Evolutionary conservation across 495 filamentous ascomycete genomes (phyloP).

Genomic region (Xylaria cubensis): DNA sequence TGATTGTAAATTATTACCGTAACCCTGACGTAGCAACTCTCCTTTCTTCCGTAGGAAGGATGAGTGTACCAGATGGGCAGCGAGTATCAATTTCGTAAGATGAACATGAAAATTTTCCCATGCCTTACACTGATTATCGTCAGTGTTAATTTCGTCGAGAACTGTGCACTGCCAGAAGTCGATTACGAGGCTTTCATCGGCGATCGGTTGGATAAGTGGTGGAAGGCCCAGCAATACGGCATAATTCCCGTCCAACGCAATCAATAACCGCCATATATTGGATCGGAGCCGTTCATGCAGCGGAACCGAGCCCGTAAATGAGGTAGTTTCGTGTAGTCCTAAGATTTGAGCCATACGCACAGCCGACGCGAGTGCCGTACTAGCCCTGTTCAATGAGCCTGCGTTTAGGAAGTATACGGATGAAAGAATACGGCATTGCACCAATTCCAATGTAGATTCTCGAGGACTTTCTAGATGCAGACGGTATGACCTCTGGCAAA

Average conservation of each 20-base stretch:
- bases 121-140: not conserved
- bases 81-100: not conserved
- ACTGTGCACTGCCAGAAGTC: not conserved
- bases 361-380: not conserved
- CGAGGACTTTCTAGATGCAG: not conserved
- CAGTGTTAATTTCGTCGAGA: not conserved
- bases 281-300: not conserved
- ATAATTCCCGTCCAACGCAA: slow-evolving; percentile 2
- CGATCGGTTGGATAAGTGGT: not conserved
- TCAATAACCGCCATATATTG: not conserved
- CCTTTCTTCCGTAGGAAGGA: not conserved
- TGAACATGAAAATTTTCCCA: slow-evolving; percentile 3
- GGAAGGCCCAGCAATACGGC: not conserved
- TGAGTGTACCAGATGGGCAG: not conserved
- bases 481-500: slow-evolving; percentile 7
- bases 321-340: not conserved
- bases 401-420: not conserved
- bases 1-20: not conserved
- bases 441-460: not conserved
- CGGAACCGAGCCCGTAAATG: not conserved
- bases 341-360: slow-evolving; percentile 2
- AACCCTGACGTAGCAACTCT: not conserved
- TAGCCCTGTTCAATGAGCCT: not conserved
- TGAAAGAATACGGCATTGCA: slow-evolving; percentile 5
- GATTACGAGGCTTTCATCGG: not conserved